phyloP scores from a whole-genome alignment of 129 eudicot species.

The Deinandra increscens region DNA sequence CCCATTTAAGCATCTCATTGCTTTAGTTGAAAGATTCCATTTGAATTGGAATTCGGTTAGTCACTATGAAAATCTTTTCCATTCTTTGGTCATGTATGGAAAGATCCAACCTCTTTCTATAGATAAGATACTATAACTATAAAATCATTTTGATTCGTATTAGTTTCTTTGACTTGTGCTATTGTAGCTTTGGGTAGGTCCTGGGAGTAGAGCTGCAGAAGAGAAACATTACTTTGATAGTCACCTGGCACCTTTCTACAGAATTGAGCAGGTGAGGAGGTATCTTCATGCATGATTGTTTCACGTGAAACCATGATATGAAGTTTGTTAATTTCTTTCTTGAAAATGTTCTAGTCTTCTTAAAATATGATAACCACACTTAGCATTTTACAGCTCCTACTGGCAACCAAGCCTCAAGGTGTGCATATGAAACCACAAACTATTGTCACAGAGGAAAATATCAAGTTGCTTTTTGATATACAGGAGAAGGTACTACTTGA shows the following conservation, averaged over 20 bases:
- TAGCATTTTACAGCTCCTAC: constrained; percentile 69
- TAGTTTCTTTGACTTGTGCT: constrained; percentile 15
- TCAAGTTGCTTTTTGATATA: constrained; percentile 80
- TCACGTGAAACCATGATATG: not conserved
- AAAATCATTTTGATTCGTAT: too few species aligned
- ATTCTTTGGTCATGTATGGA: too few species aligned
- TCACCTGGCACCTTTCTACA: constrained; percentile 91
- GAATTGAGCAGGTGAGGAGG: constrained; percentile 85
- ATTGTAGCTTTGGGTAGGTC: constrained; percentile 97
- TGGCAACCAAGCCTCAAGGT: constrained; percentile 69
- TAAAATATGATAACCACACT: not conserved
- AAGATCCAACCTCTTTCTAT: too few species aligned
- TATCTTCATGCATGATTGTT: constrained; percentile 8
- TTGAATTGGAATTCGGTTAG: too few species aligned
- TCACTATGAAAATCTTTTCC: too few species aligned
- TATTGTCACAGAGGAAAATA: constrained; percentile 77
- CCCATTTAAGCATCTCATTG: too few species aligned
- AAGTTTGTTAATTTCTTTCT: not conserved
- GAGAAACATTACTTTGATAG: constrained; percentile 91
- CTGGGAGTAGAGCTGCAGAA: constrained; percentile 90
- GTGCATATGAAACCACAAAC: constrained; percentile 59
- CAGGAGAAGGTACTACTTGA: constrained; percentile 71
- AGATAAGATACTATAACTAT: too few species aligned
- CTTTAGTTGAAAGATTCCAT: too few species aligned
- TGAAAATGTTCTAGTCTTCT: not conserved